Percentiles rank a stretch among this genome's conserved stretches.
Evolutionary conservation across 352 stramenopile genomes (phyloP).

Genomic region (Phytophthora foliorum): DNA sequence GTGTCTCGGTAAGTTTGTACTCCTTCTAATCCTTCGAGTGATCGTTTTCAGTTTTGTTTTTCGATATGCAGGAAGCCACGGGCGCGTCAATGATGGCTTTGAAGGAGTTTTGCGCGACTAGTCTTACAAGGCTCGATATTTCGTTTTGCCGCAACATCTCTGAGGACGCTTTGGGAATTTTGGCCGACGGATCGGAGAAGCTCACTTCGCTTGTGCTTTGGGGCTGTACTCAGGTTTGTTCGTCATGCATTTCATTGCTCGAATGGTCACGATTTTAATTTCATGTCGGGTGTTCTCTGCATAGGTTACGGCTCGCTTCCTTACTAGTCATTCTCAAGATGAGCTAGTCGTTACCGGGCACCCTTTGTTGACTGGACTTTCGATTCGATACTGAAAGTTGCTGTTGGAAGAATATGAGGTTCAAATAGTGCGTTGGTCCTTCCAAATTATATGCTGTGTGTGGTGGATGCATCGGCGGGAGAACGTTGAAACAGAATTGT

Average conservation of each 20-base stretch:
- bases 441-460: no score
- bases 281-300: not conserved
- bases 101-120: slow-evolving; percentile 57
- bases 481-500: slow-evolving; percentile 28
- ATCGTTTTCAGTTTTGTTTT: slow-evolving; percentile 9
- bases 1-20: slow-evolving; percentile 62
- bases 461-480: no score
- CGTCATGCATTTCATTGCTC: not conserved
- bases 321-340: slow-evolving; percentile 74
- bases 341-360: slow-evolving; percentile 74
- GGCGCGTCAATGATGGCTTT: slow-evolving; percentile 61
- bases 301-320: slow-evolving; percentile 76
- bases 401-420: not conserved
- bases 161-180: slow-evolving; percentile 74
- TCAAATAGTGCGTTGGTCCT: no score
- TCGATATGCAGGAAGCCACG: slow-evolving; percentile 55
- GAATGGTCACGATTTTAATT: not conserved
- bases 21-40: slow-evolving; percentile 1
- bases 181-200: slow-evolving; percentile 57
- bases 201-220: slow-evolving; percentile 67
- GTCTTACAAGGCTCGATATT: slow-evolving; percentile 65
- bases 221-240: slow-evolving; percentile 79
- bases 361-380: slow-evolving; percentile 78
- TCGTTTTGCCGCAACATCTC: slow-evolving; percentile 82
- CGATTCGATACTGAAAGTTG: slow-evolving; percentile 64